Evolutionary conservation across 345 rosid species (phyloP).

Genomic region (Citrus maxima): DNA sequence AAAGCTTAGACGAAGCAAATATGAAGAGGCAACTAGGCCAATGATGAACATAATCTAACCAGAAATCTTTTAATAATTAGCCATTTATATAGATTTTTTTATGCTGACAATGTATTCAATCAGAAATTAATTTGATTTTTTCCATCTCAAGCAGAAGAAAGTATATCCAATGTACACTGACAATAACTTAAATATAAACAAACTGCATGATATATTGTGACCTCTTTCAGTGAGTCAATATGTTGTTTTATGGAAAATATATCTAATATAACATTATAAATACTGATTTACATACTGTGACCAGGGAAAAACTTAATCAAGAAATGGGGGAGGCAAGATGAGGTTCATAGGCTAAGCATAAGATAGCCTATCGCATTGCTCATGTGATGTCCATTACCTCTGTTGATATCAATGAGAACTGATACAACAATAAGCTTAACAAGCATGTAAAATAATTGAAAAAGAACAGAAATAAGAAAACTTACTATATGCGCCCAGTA

Average conservation of each 20-base stretch:
- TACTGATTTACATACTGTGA: neutral
- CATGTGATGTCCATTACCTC: neutral
- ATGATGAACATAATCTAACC: neutral
- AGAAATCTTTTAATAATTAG: neutral
- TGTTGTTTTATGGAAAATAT: neutral
- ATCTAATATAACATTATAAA: neutral
- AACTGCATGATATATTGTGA: neutral
- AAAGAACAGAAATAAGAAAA: neutral
- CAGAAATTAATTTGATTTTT: neutral
- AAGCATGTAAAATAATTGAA: neutral
- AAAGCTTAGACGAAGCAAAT: neutral
- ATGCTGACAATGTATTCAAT: neutral
- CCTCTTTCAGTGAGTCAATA: neutral
- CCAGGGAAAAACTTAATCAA: neutral
- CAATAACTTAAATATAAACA: neutral
- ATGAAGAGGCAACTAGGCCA: neutral
- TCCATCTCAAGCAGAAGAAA: neutral
- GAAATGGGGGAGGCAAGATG: neutral
- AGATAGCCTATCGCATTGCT: constrained; percentile 60
- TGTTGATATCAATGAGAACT: neutral
- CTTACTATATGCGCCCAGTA: constrained; percentile 78
- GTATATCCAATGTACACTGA: neutral
- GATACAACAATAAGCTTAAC: neutral
- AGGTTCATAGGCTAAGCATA: neutral
- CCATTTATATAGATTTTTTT: neutral